Evolutionary conservation across 1,284 basidiomycete species (phyloP), one percentile per base, ranked within the genome.

Genomic region (Puccinia horiana): DNA sequence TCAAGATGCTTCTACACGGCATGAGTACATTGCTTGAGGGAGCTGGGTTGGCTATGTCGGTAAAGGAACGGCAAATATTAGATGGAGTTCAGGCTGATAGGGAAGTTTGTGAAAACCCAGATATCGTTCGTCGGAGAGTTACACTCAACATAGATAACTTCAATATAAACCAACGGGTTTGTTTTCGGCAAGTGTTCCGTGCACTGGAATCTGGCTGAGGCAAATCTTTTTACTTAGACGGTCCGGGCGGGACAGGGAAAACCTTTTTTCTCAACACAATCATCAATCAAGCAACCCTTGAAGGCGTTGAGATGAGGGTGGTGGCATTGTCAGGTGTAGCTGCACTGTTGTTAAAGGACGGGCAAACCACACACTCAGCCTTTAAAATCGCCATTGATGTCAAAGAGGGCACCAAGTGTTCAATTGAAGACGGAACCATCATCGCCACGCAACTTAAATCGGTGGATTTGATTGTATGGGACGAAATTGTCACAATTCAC

Each of bases 251-350:
- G 12, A 63, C 58, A 82, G 89, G 89, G 1, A 91, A 90, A 83
- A 90, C 89, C 0, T 90, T 87, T 85, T 58, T 90, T 0, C 88
- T 88, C 81, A 89, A 88, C 11, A 87, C 88, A 0, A 82, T 90
- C 56, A 87, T 87, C 80, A 63, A 85, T 76, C 54, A 80, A 5
- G 29, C 90, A 2, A 84, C 86, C 23, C 76, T 83, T 14, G 79
- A 85, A 42, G 85, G 84, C 0, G 32, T 83, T 18, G 87, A 90
- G 83, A 86, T 88, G 0, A n/a, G n/a, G n/a, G n/a, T n/a, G n/a
- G n/a, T n/a, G n/a, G n/a, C n/a, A n/a, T n/a, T n/a, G n/a, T 89
- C 88, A 2, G 89, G 89, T 0, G 88, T 90, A 76, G 87, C 89
- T 23, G 85, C 89, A 8, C 84, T 90, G 2, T 85, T 90, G 0